Percentiles rank a stretch among this genome's conserved stretches.
These are phyloP conservation scores for Xylaria sp. DNA, from an alignment of 2,329 filamentous ascomycete genomes.

Conservation along the genomic window DNA sequence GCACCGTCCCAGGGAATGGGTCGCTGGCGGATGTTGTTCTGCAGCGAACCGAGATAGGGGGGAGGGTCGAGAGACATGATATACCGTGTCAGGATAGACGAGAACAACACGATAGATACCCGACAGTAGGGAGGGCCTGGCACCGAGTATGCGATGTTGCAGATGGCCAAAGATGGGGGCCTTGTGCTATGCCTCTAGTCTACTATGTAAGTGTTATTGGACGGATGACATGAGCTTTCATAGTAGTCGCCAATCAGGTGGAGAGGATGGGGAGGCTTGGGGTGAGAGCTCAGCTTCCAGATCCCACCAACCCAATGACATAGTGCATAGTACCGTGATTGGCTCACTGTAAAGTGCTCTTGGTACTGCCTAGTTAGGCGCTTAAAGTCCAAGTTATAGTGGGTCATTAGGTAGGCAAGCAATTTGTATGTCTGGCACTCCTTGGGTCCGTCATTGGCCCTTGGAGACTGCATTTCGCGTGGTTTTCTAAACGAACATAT, in stretches of 20 bases:
- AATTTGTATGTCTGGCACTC: not conserved
- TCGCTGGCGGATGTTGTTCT: constrained; percentile 95
- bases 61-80: constrained; percentile 91
- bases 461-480: not conserved
- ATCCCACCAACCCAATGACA: constrained; percentile 22
- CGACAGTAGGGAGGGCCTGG: constrained; percentile 1
- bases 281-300: constrained; percentile 20
- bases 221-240: constrained; percentile 22
- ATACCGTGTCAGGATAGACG: constrained; percentile 38
- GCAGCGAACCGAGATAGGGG: constrained; percentile 83
- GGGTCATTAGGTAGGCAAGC: not conserved
- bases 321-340: constrained; percentile 13
- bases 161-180: constrained; percentile 6
- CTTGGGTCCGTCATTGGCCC: not conserved
- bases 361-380: not conserved
- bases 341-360: not conserved
- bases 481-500: not conserved
- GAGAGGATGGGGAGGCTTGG: constrained; percentile 19
- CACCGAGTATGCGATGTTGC: constrained; percentile 8
- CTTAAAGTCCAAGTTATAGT: not conserved
- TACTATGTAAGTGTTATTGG: constrained; percentile 25
- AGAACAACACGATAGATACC: constrained; percentile 10
- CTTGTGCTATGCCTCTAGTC: constrained; percentile 21
- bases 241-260: constrained; percentile 33
- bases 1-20: constrained; percentile 98